Evolutionary conservation across 2,329 filamentous ascomycete species (phyloP), one percentile per base, ranked within the genome.

Genomic region (Venturia asperata): DNA sequence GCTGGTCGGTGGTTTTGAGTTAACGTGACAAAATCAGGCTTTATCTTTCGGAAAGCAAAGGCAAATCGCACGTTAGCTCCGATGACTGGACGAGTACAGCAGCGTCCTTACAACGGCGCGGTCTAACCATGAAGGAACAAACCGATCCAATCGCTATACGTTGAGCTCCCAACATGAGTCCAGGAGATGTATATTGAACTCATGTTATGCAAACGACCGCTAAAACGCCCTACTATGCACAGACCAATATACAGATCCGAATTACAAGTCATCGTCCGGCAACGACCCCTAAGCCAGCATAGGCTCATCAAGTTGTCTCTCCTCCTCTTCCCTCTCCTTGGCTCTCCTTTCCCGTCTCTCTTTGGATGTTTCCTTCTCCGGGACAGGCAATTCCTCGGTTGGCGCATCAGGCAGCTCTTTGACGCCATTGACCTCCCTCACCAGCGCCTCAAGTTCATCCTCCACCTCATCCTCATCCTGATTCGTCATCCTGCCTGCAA

Each of bases 391-490:
- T 27, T 71, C 68, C 24, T 70, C 68, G 15, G 65, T 66, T 5
- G 79, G 78, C 42, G 76, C 74, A 66, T 77, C 72, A n/a, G 78
- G 78, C 43, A 81, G 68, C 62, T 70, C 69, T 21, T 27, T 15
- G 30, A 66, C 61, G 7, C 58, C 64, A 49, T 74, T 75, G 64
- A 86, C 75, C 72, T 92, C 86, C 49, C 80, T 81, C 75, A 92
- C 89, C 69, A 99, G 81, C 0, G 87, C 88, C 65, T 90, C 91
- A 63, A 99, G 81, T 78, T 99, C 94, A 72, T 97, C 92, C 74
- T 99, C 94, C 42, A 99, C 94, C 72, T 97, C 94, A 73, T 97
- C 93, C 76, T 99, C 94, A 76, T 99, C 94, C 72, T 95, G 89
- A 72, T 92, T 94, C 17, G 92, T 91, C 80, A 99, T 92, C 70